Base-by-base conservation (phyloP, 345 rosid species). In the Streptanthus diversifolius region DNA sequence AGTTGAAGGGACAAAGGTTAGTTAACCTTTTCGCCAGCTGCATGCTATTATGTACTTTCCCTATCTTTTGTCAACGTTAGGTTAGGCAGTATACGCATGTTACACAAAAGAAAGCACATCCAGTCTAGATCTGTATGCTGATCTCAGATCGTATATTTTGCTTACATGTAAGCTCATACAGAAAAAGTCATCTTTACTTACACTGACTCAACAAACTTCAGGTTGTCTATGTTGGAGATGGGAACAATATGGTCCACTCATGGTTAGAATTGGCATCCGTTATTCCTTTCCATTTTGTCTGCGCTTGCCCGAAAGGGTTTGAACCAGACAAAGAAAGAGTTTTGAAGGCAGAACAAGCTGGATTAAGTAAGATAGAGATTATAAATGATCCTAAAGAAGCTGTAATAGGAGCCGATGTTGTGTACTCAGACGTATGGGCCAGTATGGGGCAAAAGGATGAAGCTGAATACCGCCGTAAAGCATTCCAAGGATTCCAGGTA, bases 351-450 rank as follows among this genome's bases (percentile, higher is more conserved):
- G 83, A 67, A 12, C 74, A 71, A 62, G 86, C 91, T 60, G 96
- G 99, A 43, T 80, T 91, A 47, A 82, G 99, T 83, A 88, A 95
- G 86, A 88, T 95, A 35, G 97, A 95, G 84, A 88, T 95, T 58
- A 83, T 82, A 64, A 83, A 88, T 74, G 97, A 95, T 78, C 86
- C 92, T 22, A 90, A 83, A 71, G 97, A 92, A 83, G 98, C 92
- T 71, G 92, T 95, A 17, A 75, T 66, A 70, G 93, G 86, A 71
- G 97, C 96, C 69, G 97, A 95, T 88, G 96, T 95, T 66, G 98
- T 95, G n/a, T 95, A 87, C 85, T 91, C 99, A 15, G 99, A 95
- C 78, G 98, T 86, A 65, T 88, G 98, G 99, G 98, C 99, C 63
- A 91, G 98, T 77, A 87, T 90, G 98, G 98, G 99, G 22, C 99